A percentile compares a stretch with the other conserved stretches of the same genome.
phyloP scores from a whole-genome alignment of 768 basidiomycete genomes.

The Gloeostereum incarnatum region DNA sequence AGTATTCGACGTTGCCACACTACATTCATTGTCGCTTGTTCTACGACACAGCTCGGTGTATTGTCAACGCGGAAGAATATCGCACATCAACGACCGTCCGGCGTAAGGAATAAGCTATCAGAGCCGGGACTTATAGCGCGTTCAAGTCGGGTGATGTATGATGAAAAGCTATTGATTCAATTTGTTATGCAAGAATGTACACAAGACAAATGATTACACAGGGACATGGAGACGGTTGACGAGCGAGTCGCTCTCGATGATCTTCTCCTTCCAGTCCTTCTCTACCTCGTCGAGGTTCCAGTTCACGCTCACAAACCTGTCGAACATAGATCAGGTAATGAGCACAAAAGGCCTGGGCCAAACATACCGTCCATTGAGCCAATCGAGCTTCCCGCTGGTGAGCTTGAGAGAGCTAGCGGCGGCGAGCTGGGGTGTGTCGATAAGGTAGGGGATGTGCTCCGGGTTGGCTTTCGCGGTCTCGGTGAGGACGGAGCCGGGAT shows the following conservation, averaged over 20 bases:
- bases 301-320: constrained; percentile 9
- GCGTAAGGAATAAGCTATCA: too few species aligned
- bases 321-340: neutral
- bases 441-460: constrained; percentile 2
- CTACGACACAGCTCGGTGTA: too few species aligned
- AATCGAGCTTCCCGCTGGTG: constrained; percentile 13
- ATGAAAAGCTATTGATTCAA: too few species aligned
- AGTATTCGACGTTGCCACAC: too few species aligned
- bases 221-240: too few species aligned
- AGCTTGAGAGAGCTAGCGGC: constrained; percentile 11
- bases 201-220: too few species aligned
- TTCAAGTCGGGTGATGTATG: too few species aligned
- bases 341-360: neutral
- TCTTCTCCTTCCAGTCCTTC: constrained; percentile 7
- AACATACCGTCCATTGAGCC: constrained; percentile 12
- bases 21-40: too few species aligned
- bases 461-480: constrained; percentile 5
- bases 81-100: too few species aligned
- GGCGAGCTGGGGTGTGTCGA: constrained; percentile 11
- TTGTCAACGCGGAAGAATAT: too few species aligned
- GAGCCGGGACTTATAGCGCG: too few species aligned
- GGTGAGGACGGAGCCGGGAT: constrained; percentile 9
- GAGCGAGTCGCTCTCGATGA: constrained; percentile 7
- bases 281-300: constrained; percentile 10
- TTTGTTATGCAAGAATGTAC: too few species aligned